Conservation (phyloP, 2,329 filamentous ascomycete species). For the Tolypocladium nubicola region DNA sequence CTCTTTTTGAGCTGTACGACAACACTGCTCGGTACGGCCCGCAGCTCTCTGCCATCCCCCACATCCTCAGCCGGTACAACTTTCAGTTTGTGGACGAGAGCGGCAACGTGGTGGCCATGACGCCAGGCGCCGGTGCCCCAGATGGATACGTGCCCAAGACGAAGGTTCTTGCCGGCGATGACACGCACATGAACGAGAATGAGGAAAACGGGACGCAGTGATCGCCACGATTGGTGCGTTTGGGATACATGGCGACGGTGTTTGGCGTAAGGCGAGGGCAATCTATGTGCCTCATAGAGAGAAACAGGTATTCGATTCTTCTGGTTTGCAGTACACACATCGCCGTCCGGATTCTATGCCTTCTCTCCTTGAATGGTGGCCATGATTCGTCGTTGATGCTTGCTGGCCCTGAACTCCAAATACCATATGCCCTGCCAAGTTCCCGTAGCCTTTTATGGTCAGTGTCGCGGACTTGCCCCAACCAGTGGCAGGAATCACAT, state of each 20-base stretch:
- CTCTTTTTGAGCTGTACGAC: slow-evolving; percentile 95
- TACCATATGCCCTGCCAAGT: slow-evolving; percentile 92
- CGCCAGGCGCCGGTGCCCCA: slow-evolving; percentile 57
- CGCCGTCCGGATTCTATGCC: slow-evolving; percentile 17
- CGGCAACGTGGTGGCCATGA: slow-evolving; percentile 75
- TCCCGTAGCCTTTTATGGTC: slow-evolving; percentile 40
- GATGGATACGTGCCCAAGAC: slow-evolving; percentile 51
- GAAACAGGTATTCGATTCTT: not conserved
- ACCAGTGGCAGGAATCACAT: slow-evolving; percentile 13
- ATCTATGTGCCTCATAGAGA: slow-evolving; percentile 5
- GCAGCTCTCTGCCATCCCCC: slow-evolving; percentile 91
- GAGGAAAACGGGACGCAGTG: slow-evolving; percentile 30
- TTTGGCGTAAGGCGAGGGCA: slow-evolving; percentile 18
- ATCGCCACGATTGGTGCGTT: slow-evolving; percentile 6
- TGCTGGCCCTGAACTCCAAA: slow-evolving; percentile 71
- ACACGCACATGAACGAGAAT: slow-evolving; percentile 52
- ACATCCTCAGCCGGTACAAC: slow-evolving; percentile 88
- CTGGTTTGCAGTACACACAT: not conserved
- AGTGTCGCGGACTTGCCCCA: not conserved
- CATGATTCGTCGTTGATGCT: slow-evolving; percentile 72
- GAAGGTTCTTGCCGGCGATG: slow-evolving; percentile 54
- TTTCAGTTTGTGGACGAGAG: slow-evolving; percentile 96
- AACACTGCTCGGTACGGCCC: slow-evolving; percentile 93
- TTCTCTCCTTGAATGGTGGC: slow-evolving; percentile 91
- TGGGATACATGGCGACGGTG: slow-evolving; percentile 22